These are phyloP conservation scores for Chaetothyriales sp. DNA, from an alignment of 2,329 filamentous ascomycete genomes.

Conservation along the genomic window DNA sequence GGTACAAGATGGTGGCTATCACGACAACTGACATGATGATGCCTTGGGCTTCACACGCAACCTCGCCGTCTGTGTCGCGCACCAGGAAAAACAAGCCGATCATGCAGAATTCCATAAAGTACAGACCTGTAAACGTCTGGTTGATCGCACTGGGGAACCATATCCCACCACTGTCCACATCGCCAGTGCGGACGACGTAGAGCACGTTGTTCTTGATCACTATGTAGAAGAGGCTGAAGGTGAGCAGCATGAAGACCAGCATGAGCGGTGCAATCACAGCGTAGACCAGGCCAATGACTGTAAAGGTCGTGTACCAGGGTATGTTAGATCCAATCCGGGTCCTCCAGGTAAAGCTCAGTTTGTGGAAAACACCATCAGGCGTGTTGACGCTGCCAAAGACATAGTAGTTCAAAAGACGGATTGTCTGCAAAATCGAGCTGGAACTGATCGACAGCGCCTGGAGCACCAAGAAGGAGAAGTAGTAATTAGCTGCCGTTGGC, in stretches of 20 bases:
- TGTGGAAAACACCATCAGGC: slow-evolving; percentile 5
- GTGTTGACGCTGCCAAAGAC: slow-evolving; percentile 4
- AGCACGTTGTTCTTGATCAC: slow-evolving; percentile 11
- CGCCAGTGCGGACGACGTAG: slow-evolving; percentile 7
- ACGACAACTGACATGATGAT: slow-evolving; percentile 9
- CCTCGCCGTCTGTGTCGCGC: slow-evolving; percentile 4
- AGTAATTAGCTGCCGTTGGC: slow-evolving; percentile 18
- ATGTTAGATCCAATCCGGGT: slow-evolving; percentile 9
- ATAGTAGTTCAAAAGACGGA: slow-evolving; percentile 8
- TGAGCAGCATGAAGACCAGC: slow-evolving; percentile 8
- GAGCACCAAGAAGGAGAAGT: slow-evolving; percentile 18
- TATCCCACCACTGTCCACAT: slow-evolving; percentile 7
- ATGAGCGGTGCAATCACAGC: slow-evolving; percentile 9
- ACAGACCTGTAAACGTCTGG: slow-evolving; percentile 10
- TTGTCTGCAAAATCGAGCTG: slow-evolving; percentile 8
- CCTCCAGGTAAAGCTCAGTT: slow-evolving; percentile 8
- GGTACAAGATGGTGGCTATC: slow-evolving; percentile 7
- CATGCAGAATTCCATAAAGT: slow-evolving; percentile 10
- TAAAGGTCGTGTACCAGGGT: slow-evolving; percentile 10
- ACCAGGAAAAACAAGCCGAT: slow-evolving; percentile 11
- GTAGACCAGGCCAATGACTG: slow-evolving; percentile 9
- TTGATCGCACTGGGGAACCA: slow-evolving; percentile 10
- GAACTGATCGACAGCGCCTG: slow-evolving; percentile 11
- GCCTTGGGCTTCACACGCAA: slow-evolving; percentile 7
- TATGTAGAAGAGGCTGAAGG: slow-evolving; percentile 9